phyloP scores from a whole-genome alignment of 495 filamentous ascomycete genomes.

The Venustampulla echinocandica region DNA sequence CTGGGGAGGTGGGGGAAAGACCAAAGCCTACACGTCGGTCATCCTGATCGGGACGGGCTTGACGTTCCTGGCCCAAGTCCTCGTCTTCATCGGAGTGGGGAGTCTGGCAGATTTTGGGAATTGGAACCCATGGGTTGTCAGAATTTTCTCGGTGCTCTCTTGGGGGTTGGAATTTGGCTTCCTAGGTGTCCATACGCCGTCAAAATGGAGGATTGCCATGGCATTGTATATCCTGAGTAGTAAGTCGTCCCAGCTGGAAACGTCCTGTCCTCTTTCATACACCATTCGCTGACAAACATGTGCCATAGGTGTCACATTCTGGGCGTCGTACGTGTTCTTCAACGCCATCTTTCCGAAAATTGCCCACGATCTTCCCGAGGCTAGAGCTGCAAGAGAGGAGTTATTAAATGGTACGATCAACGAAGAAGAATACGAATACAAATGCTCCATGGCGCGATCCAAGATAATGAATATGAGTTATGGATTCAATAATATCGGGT shows the following conservation, averaged over 20 bases:
- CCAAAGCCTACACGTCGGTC: constrained; percentile 20
- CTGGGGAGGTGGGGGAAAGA: constrained; percentile 18
- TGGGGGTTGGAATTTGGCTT: constrained; percentile 24
- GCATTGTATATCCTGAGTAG: constrained; percentile 23
- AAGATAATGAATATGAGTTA: constrained; percentile 23
- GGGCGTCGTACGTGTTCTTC: constrained; percentile 24
- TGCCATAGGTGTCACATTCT: constrained; percentile 20
- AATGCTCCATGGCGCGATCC: constrained; percentile 17
- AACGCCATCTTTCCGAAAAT: constrained; percentile 22
- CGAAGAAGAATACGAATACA: constrained; percentile 17
- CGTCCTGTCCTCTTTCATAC: neutral
- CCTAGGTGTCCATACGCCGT: constrained; percentile 15
- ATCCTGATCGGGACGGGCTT: constrained; percentile 20
- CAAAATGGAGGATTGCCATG: constrained; percentile 19
- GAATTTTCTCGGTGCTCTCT: constrained; percentile 16
- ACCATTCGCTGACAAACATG: neutral
- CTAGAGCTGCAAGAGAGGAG: constrained; percentile 9
- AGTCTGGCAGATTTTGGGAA: constrained; percentile 23
- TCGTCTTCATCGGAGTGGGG: constrained; percentile 20
- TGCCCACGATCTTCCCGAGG: constrained; percentile 19
- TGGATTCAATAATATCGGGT: constrained; percentile 21
- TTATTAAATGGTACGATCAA: constrained; percentile 10
- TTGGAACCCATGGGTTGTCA: constrained; percentile 23
- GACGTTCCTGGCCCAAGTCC: constrained; percentile 17
- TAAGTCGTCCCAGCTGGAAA: too few relatives aligned